Evolutionary conservation across 768 basidiomycete species (phyloP), one percentile per base, ranked within the genome.

Genomic region (Lactarius indigo): DNA sequence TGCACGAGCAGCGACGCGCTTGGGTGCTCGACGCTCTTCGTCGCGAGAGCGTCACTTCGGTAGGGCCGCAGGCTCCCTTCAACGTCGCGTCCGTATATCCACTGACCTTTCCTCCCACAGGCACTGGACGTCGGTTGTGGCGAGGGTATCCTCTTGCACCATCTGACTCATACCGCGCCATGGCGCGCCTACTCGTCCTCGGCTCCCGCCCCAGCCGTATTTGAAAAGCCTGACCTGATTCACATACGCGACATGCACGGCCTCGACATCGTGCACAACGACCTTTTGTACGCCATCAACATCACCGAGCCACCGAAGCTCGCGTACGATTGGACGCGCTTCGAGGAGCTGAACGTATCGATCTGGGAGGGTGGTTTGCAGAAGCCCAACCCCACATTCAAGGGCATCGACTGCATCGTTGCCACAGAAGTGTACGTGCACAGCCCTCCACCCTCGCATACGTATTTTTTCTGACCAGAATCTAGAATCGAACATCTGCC

Each of bases 61-160:
- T 87, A 56, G 5, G 65, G 17, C n/a, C 35, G 4, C 47, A 5
- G 17, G 1, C 20, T 30, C 35, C 50, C 26, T 17, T 26, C 13
- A 3, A 4, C 47, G 33, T 47, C 26, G 60, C 59, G 57, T 54
- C 31, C 6, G 13, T 20, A 18, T 61, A 57, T 30, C 35, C 35
- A 52, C 57, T 59, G 50, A 67, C 35, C 39, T 31, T 56, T 41
- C 42, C 33, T 35, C 28, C 10, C 30, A 26, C 65, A 93, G 91
- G 81, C 94, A 8, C 78, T 94, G 57, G 93, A 96, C 71, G 79
- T 93, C 31, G 93, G 93, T 5, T 96, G 93, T 71, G 93, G 93
- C 47, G 87, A 91, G 75, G 93, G 93, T 26, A 80, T 86, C 44
- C 81, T 95, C 9, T 83, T 95, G 17, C 75, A 80, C 0, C 82